phyloP scores from a whole-genome alignment of 2,329 filamentous ascomycete species.

The Microcyclospora pomicola region DNA sequence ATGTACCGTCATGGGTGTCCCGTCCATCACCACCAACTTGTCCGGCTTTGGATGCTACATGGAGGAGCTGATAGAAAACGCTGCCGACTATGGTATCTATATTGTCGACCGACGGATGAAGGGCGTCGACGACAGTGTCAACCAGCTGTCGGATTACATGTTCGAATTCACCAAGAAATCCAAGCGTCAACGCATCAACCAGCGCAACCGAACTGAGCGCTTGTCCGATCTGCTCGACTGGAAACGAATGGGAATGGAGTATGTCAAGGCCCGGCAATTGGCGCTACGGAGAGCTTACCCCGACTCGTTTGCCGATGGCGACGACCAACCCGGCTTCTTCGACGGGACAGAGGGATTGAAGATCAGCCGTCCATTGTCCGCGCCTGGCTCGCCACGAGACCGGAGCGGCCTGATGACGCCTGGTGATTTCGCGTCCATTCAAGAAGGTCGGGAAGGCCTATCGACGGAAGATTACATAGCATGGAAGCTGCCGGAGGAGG shows the following conservation, averaged over 20 bases:
- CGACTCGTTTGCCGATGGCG: slow-evolving; percentile 59
- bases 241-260: slow-evolving; percentile 99
- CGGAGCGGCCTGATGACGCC: slow-evolving; percentile 97
- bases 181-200: slow-evolving; percentile 93
- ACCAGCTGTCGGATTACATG: slow-evolving; percentile 86
- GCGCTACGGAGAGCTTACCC: slow-evolving; percentile 87
- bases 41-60: slow-evolving; percentile 99
- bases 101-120: slow-evolving; percentile 93
- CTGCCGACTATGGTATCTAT: slow-evolving; percentile 95
- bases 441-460: slow-evolving; percentile 84
- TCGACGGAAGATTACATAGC: slow-evolving; percentile 96
- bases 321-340: slow-evolving; percentile 72
- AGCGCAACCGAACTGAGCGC: slow-evolving; percentile 90
- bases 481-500: slow-evolving; percentile 70
- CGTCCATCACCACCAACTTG: slow-evolving; percentile 93
- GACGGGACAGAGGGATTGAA: slow-evolving; percentile 75
- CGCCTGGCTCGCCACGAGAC: slow-evolving; percentile 83
- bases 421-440: slow-evolving; percentile 89
- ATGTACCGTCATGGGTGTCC: slow-evolving; percentile 97
- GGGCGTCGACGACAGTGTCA: slow-evolving; percentile 93
- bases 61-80: slow-evolving; percentile 98
- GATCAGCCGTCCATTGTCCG: slow-evolving; percentile 85
- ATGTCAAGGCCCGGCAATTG: slow-evolving; percentile 90
- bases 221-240: slow-evolving; percentile 91
- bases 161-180: slow-evolving; percentile 89